These are phyloP conservation scores for Yarrowia keelungensis DNA, from an alignment of 805 yeast species.

Conservation along the genomic window DNA sequence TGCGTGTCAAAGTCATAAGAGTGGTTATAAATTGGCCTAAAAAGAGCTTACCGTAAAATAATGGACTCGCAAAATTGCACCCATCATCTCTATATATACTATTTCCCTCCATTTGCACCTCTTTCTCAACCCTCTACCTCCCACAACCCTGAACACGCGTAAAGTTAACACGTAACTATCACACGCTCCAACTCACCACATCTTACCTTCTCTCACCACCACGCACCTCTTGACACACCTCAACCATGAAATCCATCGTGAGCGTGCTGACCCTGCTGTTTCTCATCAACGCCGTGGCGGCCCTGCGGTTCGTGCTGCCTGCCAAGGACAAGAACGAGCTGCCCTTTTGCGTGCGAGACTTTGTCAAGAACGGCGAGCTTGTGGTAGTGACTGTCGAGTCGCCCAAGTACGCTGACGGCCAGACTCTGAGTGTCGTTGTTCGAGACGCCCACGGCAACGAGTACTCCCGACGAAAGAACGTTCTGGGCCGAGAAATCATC, in stretches of 20 bases:
- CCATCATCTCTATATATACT: not conserved
- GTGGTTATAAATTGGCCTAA: too few species aligned
- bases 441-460: constrained; percentile 83
- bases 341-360: constrained; percentile 91
- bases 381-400: constrained; percentile 85
- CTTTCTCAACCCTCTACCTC: not conserved
- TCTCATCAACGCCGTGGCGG: constrained; percentile 41
- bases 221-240: constrained; percentile 5
- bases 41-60: too few species aligned
- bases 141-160: constrained; percentile 36
- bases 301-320: constrained; percentile 49
- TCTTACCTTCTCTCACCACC: not conserved
- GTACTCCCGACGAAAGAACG: constrained; percentile 75
- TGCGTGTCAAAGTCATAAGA: not conserved
- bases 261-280: constrained; percentile 38
- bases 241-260: constrained; percentile 28
- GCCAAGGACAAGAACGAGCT: constrained; percentile 46
- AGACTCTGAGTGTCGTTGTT: constrained; percentile 64
- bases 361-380: constrained; percentile 80
- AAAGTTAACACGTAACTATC: constrained; percentile 37
- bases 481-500: constrained; percentile 72
- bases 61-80: not conserved
- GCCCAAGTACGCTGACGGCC: constrained; percentile 88
- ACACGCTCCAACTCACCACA: not conserved
- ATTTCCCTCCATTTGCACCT: not conserved